phyloP scores from a whole-genome alignment of 1,284 basidiomycete genomes.

The Malassezia yamatoensis region DNA sequence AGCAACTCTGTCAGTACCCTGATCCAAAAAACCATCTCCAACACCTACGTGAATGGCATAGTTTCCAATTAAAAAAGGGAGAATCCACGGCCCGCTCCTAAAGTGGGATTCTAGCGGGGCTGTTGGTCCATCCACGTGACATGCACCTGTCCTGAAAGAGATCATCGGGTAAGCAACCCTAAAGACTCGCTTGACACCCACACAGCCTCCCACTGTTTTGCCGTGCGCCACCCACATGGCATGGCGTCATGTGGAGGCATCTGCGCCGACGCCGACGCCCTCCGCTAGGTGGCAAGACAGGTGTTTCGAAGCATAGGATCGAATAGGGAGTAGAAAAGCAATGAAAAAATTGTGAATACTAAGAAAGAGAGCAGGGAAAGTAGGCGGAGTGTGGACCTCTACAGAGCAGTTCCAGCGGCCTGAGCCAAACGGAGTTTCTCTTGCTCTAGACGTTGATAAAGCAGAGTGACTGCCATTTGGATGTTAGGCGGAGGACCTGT shows the following conservation, averaged over 20 bases:
- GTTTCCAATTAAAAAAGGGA: not conserved
- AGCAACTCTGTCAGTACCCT: not conserved
- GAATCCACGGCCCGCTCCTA: too few relatives aligned
- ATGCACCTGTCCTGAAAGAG: too few relatives aligned
- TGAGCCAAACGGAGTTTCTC: conserved; percentile 42
- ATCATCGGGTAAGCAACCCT: too few relatives aligned
- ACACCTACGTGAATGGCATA: conserved; percentile 15
- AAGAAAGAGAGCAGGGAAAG: not conserved
- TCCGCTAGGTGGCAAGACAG: too few relatives aligned
- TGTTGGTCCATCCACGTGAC: too few relatives aligned
- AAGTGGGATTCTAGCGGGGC: too few relatives aligned
- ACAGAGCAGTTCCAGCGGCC: conserved; percentile 14
- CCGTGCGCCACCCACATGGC: too few relatives aligned
- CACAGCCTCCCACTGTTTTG: too few relatives aligned
- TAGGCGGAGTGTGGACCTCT: not conserved
- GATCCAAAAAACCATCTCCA: not conserved
- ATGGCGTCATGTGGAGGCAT: too few relatives aligned
- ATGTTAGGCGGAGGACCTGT: conserved; percentile 79
- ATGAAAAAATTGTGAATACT: not conserved
- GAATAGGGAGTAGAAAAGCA: not conserved
- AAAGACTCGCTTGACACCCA: too few relatives aligned
- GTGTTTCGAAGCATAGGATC: too few relatives aligned
- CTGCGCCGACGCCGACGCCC: too few relatives aligned
- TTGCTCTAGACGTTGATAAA: conserved; percentile 61
- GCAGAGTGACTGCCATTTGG: conserved; percentile 84